Evolutionary conservation across 2,329 filamentous ascomycete species (phyloP), one percentile per base, ranked within the genome.

Genomic region (Didymella sp.): DNA sequence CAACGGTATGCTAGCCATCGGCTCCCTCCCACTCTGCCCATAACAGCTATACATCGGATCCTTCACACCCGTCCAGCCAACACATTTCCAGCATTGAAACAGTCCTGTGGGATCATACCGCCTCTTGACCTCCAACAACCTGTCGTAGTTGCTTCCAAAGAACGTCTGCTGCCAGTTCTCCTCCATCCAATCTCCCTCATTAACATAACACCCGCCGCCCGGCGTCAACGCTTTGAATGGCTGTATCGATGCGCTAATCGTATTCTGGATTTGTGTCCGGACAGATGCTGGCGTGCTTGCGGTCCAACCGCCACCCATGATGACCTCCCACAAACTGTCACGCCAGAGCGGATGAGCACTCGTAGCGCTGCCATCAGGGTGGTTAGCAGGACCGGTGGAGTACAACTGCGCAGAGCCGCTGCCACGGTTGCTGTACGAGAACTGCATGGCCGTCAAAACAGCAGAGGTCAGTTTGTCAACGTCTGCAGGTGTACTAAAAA

Each of bases 11-110:
- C 63, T 65, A 13, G 70, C 68, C 31, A 40, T 49, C 13, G 68
- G 68, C 11, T 56, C 47, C 19, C 57, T 62, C 15, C 44, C 52
- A 25, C 66, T 64, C 51, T 71, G 69, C 9, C 64, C 48, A 43
- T 73, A 73, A 44, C 70, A 72, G 12, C 66, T 71, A 35, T 71
- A 71, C 69, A 70, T 71, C 6, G 68, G 66, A 45, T 73, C 72
- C 33, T 69, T 56, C 50, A 70, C 69, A 8, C 73, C 71, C 15
- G 64, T 71, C 72, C 72, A 76, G 2, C 73, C 73, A 42, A 75
- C 70, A 51, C 72, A 74, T 51, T 73, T 75, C 72, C 72, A 75
- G 56, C 71, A 74, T 42, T 74, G 74, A 51, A 76, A 76, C 41
- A 76, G 30, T 3, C 68, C 66, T 0, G 59, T 69, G 1, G 70